Percentiles rank a stretch among this genome's conserved stretches.
phyloP scores from a whole-genome alignment of 352 stramenopile genomes.

The Saprolegnia parasitica region DNA sequence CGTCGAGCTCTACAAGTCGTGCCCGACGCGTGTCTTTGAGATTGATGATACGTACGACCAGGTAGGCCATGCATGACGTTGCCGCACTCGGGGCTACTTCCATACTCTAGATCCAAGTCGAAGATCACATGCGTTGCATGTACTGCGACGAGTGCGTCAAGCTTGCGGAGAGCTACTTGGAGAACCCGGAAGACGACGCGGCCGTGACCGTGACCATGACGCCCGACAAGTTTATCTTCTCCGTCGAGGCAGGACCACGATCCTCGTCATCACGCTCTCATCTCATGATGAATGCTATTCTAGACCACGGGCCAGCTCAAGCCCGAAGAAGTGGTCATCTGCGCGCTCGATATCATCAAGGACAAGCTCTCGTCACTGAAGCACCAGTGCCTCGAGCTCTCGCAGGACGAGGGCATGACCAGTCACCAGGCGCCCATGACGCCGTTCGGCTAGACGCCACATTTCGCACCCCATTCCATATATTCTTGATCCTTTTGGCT shows the following conservation, averaged over 20 bases:
- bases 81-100: conserved; percentile 5
- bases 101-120: conserved; percentile 46
- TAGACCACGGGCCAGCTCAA: conserved; percentile 81
- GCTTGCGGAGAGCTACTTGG: conserved; percentile 90
- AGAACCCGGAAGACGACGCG: conserved; percentile 92
- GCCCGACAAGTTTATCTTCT: conserved; percentile 95
- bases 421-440: conserved; percentile 56
- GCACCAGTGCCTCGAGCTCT: conserved; percentile 81
- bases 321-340: conserved; percentile 83
- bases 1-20: conserved; percentile 93
- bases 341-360: conserved; percentile 77
- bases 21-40: conserved; percentile 92
- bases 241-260: conserved; percentile 74
- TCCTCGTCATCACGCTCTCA: neutral
- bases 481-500: conserved; percentile 8
- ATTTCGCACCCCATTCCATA: neutral
- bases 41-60: conserved; percentile 89
- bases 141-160: conserved; percentile 95
- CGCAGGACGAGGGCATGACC: conserved; percentile 63
- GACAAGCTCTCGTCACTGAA: conserved; percentile 83
- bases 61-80: conserved; percentile 30
- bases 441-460: conserved; percentile 61
- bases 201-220: conserved; percentile 86
- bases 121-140: conserved; percentile 82
- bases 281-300: neutral